Evolutionary conservation across 2,329 filamentous ascomycete species (phyloP), one percentile per base, ranked within the genome.

Genomic region (Aquanectria penicillioides): DNA sequence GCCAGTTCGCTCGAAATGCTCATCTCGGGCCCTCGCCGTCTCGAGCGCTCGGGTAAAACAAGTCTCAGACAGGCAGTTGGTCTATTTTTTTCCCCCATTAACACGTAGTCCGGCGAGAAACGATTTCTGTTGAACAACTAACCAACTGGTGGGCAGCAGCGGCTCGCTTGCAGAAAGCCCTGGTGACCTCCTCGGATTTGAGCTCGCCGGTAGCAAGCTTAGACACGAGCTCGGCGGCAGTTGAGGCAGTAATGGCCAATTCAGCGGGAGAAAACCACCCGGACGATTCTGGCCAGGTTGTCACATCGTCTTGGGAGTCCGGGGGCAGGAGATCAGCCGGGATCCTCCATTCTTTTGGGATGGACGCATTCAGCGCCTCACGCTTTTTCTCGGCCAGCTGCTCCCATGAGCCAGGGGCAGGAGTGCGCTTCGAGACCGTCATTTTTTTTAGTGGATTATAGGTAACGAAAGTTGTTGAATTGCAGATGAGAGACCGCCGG

Each of bases 341-440:
- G 6, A 89, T 80, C 49, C 79, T 77, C 82, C 85, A 89, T 68
- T 88, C 81, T 2, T 75, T 53, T 1, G 87, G 86, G 50, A 90
- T 86, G 1, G 83, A 82, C 37, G 74, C 41, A 13, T 33, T 26
- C 1, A 67, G 65, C 5, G 62, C 53, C 4, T 65, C 33, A 11
- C 66, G 64, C 50, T 67, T 67, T 18, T 47, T 57, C 3, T 47
- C 48, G 13, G 46, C 62, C 13, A 67, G 57, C 4, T 58, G 56
- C 33, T 65, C 59, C 65, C 65, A 67, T 3, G 49, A 29, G 29
- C 41, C 37, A 41, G 62, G 56, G 12, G 57, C 40, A 9, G 38
- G 26, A 28, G 13, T 43, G 15, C 18, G 22, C 23, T 60, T 60
- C 9, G 57, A 52, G 15, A 60, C 49, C 5, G 57, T 36, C 57